Conservation (phyloP, 2,329 filamentous ascomycete species). For the Hymenoscyphus fructigenus region DNA sequence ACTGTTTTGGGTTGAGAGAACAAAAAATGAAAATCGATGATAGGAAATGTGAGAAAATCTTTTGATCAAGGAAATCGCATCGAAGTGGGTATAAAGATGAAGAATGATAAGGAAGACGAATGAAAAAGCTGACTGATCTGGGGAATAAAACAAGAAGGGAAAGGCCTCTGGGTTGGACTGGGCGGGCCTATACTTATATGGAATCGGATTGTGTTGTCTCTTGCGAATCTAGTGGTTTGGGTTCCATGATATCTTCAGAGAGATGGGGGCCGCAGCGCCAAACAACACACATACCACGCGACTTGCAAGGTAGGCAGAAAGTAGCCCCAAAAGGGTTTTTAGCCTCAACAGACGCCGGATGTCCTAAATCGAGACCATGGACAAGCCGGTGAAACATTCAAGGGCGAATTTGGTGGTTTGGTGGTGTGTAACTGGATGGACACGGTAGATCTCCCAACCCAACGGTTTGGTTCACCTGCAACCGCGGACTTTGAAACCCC, state of each 20-base stretch:
- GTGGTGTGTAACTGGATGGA: slow-evolving; percentile 15
- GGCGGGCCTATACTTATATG: slow-evolving; percentile 31
- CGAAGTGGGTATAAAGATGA: slow-evolving; percentile 25
- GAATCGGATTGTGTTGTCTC: slow-evolving; percentile 15
- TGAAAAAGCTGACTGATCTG: slow-evolving; percentile 20
- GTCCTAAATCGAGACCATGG: slow-evolving; percentile 28
- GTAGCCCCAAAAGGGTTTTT: slow-evolving; percentile 18
- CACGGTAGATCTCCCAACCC: neutral
- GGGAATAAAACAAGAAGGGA: slow-evolving; percentile 15
- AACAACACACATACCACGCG: slow-evolving; percentile 2
- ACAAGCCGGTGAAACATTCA: slow-evolving; percentile 18
- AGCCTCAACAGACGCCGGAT: slow-evolving; percentile 30
- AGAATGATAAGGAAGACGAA: slow-evolving; percentile 18
- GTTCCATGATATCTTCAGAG: slow-evolving; percentile 7
- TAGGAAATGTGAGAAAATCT: slow-evolving; percentile 21
- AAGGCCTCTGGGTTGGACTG: slow-evolving; percentile 24
- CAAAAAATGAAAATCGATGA: slow-evolving; percentile 19
- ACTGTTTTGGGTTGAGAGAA: slow-evolving; percentile 14
- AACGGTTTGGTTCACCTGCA: slow-evolving; percentile 9
- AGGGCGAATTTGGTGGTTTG: slow-evolving; percentile 20
- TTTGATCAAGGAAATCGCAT: slow-evolving; percentile 22
- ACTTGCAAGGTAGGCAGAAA: slow-evolving; percentile 16
- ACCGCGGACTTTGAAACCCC: slow-evolving; percentile 3
- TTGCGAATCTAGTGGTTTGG: slow-evolving; percentile 22
- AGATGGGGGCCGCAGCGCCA: slow-evolving; percentile 20